Conservation (phyloP, 768 basidiomycete species). For the Megacollybia marginata region DNA sequence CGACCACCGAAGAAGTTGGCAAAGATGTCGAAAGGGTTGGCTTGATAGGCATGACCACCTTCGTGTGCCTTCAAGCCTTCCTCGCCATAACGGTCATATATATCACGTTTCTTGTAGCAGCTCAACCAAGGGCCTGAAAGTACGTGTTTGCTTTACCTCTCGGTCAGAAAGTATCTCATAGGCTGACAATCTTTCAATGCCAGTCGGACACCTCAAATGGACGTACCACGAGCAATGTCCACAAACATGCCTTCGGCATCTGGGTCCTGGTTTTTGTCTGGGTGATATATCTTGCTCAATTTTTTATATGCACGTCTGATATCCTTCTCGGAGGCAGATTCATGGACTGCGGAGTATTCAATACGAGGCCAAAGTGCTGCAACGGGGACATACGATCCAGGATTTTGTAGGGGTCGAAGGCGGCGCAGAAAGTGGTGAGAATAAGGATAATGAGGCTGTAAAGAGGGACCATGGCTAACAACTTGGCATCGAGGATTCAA, state of each 20-base stretch:
- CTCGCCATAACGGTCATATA: conserved; percentile 94
- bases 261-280: conserved; percentile 90
- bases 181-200: conserved; percentile 34
- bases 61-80: conserved; percentile 92
- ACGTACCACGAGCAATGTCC: conserved; percentile 80
- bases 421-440: conserved; percentile 32
- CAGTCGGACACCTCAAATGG: background rate
- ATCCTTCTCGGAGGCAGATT: conserved; percentile 78
- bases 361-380: conserved; percentile 10
- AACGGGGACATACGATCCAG: conserved; percentile 59
- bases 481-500: too few relatives aligned
- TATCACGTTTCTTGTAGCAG: conserved; percentile 67
- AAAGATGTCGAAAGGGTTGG: conserved; percentile 94
- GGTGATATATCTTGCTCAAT: conserved; percentile 83
- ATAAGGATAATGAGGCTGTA: conserved; percentile 26
- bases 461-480: background rate
- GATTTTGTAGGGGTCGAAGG: conserved; percentile 75
- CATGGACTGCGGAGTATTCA: conserved; percentile 43
- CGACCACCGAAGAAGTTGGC: conserved; percentile 85
- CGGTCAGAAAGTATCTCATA: conserved; percentile 93
- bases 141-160: conserved; percentile 39
- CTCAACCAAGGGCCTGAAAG: background rate
- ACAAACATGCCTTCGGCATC: conserved; percentile 83
- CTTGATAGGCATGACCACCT: conserved; percentile 68
- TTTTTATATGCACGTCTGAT: conserved; percentile 90